These are phyloP conservation scores for Sporothrix variecibatus DNA, from an alignment of 2,329 filamentous ascomycete genomes.

Conservation along the genomic window DNA sequence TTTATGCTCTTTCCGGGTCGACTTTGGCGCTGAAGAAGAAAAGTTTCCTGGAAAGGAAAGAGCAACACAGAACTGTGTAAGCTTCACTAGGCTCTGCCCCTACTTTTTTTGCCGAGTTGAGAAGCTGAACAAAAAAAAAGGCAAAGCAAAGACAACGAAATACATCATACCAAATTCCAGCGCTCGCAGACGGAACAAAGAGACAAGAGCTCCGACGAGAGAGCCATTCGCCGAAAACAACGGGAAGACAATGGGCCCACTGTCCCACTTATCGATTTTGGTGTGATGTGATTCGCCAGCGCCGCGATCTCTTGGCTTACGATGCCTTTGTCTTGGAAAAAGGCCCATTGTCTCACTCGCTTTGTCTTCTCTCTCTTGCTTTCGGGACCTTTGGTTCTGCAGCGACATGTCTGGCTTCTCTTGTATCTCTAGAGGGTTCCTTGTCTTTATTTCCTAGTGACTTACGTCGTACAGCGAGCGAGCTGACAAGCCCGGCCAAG, in stretches of 20 bases:
- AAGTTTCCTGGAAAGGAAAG: neutral
- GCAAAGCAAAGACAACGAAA: neutral
- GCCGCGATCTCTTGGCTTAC: constrained; percentile 9
- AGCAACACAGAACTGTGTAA: neutral
- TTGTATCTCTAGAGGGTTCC: neutral
- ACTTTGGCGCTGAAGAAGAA: neutral
- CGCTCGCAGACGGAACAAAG: neutral
- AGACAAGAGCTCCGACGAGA: neutral
- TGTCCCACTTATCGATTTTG: neutral
- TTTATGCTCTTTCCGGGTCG: neutral
- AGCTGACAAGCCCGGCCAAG: neutral
- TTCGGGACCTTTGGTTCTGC: neutral
- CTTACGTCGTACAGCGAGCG: neutral
- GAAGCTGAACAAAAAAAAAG: neutral
- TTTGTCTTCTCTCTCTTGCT: neutral
- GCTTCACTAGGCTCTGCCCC: neutral
- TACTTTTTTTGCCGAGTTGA: neutral
- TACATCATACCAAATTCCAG: neutral
- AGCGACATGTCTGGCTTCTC: neutral
- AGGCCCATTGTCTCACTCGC: constrained; percentile 9
- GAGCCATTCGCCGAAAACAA: constrained; percentile 17
- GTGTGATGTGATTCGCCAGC: constrained; percentile 17
- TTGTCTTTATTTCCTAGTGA: neutral
- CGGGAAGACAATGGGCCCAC: neutral
- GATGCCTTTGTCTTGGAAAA: constrained; percentile 6